These are phyloP conservation scores for Hypoxylon lenormandii DNA, from an alignment of 495 filamentous ascomycete species.

Conservation along the genomic window DNA sequence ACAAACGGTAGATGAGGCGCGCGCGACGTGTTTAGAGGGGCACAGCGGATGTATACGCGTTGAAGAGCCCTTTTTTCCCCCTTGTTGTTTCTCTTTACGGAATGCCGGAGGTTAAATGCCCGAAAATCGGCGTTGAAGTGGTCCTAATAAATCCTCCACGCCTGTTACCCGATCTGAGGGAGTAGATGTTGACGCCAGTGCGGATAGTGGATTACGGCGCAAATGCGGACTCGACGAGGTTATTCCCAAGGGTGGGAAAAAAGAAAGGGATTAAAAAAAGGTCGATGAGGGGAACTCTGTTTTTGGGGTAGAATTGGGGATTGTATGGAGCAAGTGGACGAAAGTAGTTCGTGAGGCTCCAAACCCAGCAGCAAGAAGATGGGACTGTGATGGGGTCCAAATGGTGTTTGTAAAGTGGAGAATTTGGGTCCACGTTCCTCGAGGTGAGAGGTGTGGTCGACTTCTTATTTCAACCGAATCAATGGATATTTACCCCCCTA, in stretches of 20 bases:
- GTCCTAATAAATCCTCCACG: conserved; percentile 50
- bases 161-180: conserved; percentile 48
- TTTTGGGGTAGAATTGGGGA: conserved; percentile 56
- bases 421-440: conserved; percentile 53
- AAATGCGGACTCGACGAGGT: conserved; percentile 41
- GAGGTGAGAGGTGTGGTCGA: conserved; percentile 52
- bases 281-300: conserved; percentile 50
- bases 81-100: conserved; percentile 1
- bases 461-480: conserved; percentile 53
- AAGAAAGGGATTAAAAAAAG: conserved; percentile 28
- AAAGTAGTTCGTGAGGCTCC: conserved; percentile 53
- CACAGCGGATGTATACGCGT: conserved; percentile 29
- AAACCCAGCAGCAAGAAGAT: conserved; percentile 54
- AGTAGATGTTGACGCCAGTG: conserved; percentile 48
- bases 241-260: conserved; percentile 28
- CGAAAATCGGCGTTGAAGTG: conserved; percentile 29
- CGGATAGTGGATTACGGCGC: conserved; percentile 40
- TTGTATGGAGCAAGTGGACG: conserved; percentile 49
- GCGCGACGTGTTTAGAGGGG: conserved; percentile 35
- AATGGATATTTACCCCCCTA: conserved; percentile 36
- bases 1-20: conserved; percentile 21
- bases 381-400: conserved; percentile 64
- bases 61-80: conserved; percentile 5
- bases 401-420: conserved; percentile 56
- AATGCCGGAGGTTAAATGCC: conserved; percentile 30